Evolutionary conservation across 306 rosid species (phyloP), one percentile per base, ranked within the genome.

Genomic region (Corylus avellana): DNA sequence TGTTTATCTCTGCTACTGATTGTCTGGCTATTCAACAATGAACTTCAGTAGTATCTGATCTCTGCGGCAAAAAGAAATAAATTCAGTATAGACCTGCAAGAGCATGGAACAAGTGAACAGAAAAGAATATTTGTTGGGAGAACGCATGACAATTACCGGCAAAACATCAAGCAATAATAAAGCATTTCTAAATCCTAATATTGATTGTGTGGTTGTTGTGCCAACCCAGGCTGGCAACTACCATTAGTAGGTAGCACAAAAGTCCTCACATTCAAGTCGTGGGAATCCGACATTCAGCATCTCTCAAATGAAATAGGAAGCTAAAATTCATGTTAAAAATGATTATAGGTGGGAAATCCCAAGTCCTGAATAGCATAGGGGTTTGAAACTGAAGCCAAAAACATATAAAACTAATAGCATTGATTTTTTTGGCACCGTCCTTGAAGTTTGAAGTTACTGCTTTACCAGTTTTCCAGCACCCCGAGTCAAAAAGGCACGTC

Each of bases 11-110:
- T 73, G 69, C 63, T 61, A 37, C 61, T 32, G 58, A 74, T 32
- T 59, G 54, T 27, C 51, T 53, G 74, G 72, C 53, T 78, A 69
- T 48, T 76, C 54, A 78, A 77, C 78, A 73, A 76, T 50, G 61
- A 72, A 63, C 78, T 55, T 84, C 42, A 37, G 50, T 9, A 58
- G 0, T 58, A 22, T 22, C 64, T 11, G 51, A 2, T 49, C 53
- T 49, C 35, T 58, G 35, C 27, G 66, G 66, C 35, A 58, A 58
- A 10, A 58, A 20, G 5, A 58, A 58, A 58, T 2, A 4, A 22
- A 58, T 6, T 58, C 27, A 12, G 29, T 58, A 10, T 18, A 8
- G 25, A 39, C 72, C 72, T 39, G 18, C 16, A 64, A 64, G 11
- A 56, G 27, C 27, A n/a, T 56, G 27, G 44, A 64, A 67, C 16